Conservation (phyloP, 2,329 filamentous ascomycete genomes). For the Aspergillus sergii region DNA sequence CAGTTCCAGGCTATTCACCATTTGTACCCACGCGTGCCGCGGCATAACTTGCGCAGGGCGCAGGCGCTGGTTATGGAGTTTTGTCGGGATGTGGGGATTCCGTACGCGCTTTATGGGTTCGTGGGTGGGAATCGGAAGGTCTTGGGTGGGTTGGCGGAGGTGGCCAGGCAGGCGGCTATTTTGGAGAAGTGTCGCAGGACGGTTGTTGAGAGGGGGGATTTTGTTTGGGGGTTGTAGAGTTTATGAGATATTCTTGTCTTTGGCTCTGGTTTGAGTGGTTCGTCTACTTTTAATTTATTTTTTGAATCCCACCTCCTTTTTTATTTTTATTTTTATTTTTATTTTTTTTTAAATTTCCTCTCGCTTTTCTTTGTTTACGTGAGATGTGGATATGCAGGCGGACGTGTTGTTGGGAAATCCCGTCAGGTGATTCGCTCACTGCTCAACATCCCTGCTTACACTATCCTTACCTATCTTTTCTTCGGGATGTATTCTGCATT, state of each 20-base stretch:
- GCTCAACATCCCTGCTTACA: not conserved
- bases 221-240: too few relatives aligned
- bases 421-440: not conserved
- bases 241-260: too few relatives aligned
- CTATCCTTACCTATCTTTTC: too few relatives aligned
- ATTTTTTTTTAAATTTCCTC: too few relatives aligned
- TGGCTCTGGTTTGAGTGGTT: too few relatives aligned
- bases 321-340: too few relatives aligned
- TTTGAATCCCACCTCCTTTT: too few relatives aligned
- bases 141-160: constrained; percentile 71
- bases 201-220: constrained; percentile 16
- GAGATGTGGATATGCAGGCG: not conserved
- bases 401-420: not conserved
- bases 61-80: constrained; percentile 78
- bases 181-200: constrained; percentile 68
- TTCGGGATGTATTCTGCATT: too few relatives aligned
- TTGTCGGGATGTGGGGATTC: constrained; percentile 76
- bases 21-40: constrained; percentile 76
- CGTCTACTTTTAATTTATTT: too few relatives aligned
- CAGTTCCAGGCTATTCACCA: constrained; percentile 90
- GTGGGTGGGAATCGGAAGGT: constrained; percentile 76
- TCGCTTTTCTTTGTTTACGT: not conserved
- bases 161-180: constrained; percentile 73
- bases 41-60: constrained; percentile 75
- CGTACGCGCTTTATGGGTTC: constrained; percentile 83